Percentiles rank a stretch among this genome's conserved stretches.
phyloP scores from a whole-genome alignment of 495 filamentous ascomycete genomes.

The Xylaria palmicola region DNA sequence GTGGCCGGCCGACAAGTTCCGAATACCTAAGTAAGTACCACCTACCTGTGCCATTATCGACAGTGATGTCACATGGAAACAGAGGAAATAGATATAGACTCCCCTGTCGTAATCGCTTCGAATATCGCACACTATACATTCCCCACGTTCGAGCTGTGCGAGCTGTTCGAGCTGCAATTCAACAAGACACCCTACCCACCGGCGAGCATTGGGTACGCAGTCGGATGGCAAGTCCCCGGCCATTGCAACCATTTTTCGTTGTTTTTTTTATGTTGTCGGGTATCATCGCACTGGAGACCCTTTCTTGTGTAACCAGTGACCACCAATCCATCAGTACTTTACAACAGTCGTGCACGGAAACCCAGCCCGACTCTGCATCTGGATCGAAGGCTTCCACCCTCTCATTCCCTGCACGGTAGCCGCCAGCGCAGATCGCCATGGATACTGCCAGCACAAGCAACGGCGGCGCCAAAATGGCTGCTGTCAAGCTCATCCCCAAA shows the following conservation, averaged over 20 bases:
- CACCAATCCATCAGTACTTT: background rate
- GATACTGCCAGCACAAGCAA: constrained; percentile 29
- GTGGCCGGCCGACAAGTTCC: background rate
- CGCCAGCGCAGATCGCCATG: constrained; percentile 19
- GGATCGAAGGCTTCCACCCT: background rate
- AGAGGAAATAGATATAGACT: too few relatives aligned
- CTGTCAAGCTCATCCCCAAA: constrained; percentile 51
- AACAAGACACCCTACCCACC: background rate
- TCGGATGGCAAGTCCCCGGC: background rate
- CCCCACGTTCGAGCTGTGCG: too few relatives aligned
- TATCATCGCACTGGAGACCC: background rate
- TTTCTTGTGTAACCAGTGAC: background rate
- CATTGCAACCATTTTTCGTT: background rate
- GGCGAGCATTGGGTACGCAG: background rate
- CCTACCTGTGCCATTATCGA: background rate
- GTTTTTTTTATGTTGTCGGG: background rate
- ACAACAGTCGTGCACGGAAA: too few relatives aligned
- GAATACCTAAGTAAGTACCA: background rate
- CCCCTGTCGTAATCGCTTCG: too few relatives aligned
- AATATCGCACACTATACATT: too few relatives aligned
- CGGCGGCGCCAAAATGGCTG: constrained; percentile 33
- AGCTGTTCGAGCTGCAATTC: too few relatives aligned
- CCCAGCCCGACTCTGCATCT: background rate
- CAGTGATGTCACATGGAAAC: constrained; percentile 4
- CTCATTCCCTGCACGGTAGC: constrained; percentile 1